Percentiles rank a stretch among this genome's conserved stretches.
phyloP scores from a whole-genome alignment of 106 monocot species.

The Narthecium ossifragum region DNA sequence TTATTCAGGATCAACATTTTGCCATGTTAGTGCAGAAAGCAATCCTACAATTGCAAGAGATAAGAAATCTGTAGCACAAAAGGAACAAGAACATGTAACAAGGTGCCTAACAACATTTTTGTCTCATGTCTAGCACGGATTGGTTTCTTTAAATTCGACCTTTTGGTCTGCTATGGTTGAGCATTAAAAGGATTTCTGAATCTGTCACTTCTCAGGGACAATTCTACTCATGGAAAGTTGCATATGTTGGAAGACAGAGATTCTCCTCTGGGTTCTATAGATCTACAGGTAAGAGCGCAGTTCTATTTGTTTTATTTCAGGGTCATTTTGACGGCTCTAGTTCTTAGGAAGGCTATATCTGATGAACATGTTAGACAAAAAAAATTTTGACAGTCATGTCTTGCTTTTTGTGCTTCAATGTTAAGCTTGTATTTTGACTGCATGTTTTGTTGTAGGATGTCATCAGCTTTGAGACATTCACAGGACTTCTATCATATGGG shows the following conservation, averaged over 20 bases:
- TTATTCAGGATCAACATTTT: constrained; percentile 32
- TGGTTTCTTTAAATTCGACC: not conserved
- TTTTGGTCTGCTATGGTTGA: not conserved
- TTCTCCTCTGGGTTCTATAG: constrained; percentile 38
- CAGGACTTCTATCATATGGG: constrained; percentile 43
- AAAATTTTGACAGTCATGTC: not conserved
- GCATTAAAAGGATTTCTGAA: too few relatives aligned
- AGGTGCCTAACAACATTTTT: constrained; percentile 24
- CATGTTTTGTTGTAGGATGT: constrained; percentile 34
- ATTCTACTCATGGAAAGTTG: constrained; percentile 25
- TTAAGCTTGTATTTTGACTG: not conserved
- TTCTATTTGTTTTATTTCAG: not conserved
- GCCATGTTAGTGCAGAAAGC: constrained; percentile 30
- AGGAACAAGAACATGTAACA: constrained; percentile 29
- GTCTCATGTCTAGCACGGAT: not conserved
- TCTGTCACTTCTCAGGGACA: constrained; percentile 30
- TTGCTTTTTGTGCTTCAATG: too few relatives aligned
- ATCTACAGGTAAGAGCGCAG: constrained; percentile 42
- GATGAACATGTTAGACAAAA: not conserved
- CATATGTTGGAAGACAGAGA: constrained; percentile 31
- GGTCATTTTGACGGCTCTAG: not conserved
- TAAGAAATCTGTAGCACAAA: constrained; percentile 21
- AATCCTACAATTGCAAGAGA: constrained; percentile 15
- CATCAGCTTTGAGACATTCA: constrained; percentile 42
- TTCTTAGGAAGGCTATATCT: not conserved